Base-by-base conservation (phyloP, 441 rosid genomes). In the Adansonia gregorii region DNA sequence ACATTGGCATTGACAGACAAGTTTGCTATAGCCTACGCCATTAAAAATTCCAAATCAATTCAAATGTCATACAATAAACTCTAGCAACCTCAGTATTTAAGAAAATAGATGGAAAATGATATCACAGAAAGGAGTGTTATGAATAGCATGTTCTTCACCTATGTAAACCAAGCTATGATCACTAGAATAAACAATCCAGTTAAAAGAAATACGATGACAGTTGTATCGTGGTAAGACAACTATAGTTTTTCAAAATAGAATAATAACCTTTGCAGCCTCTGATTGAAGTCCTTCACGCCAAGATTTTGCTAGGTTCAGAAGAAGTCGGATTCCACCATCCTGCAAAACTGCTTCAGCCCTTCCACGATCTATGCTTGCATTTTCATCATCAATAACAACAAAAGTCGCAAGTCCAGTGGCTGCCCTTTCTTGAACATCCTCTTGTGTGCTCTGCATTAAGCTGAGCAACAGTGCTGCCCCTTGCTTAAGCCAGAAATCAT, bases 271-370 rank as follows among this genome's bases (percentile, higher is more conserved):
- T 71, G 98, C 98, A 81, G 98, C 98, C 89, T 95, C 99, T 10
- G 99, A 88, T 78, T 95, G 98, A 80, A 95, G 91, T 67, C 98
- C 97, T 88, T 94, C 99, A 61, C 93, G 85, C 95, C 98, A 94
- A 20, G 98, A 95, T 76, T 82, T 94, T 6, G 99, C 98, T 79
- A 95, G 97, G 79, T 92, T 85, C 27, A 95, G 86, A 76, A 95
- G 98, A 65, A 95, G 94, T 48, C 93, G 84, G 63, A 95, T 88
- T 46, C 99, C 99, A 64, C 97, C 98, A 84, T 90, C 95, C 56
- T 78, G 85, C 98, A 93, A 89, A 71, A 94, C 98, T 72, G 95
- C 97, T 85, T 95, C 99, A 46, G 99, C 99, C 88, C 98, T 89
- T 84, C 93, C 92, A 79, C 94, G 78, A 73, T 95, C 97, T 79